phyloP scores from a whole-genome alignment of 2,329 filamentous ascomycete species.

The Mollisiaceae sp. region DNA sequence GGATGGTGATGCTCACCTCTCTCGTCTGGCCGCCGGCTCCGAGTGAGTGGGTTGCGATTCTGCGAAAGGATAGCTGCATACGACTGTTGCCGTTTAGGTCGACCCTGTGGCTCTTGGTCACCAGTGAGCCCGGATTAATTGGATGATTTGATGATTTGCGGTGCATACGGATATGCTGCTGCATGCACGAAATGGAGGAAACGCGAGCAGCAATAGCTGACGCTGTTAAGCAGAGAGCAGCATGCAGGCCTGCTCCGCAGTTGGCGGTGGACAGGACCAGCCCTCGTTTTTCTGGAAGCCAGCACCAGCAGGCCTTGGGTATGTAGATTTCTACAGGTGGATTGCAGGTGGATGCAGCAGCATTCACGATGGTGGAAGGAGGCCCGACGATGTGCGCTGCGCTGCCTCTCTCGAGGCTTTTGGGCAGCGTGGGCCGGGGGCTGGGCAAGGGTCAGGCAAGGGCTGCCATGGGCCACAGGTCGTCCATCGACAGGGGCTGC shows the following conservation, averaged over 20 bases:
- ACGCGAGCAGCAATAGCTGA: slow-evolving; percentile 9
- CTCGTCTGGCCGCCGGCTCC: neutral
- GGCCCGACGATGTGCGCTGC: neutral
- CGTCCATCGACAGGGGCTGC: too few species aligned
- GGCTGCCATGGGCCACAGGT: too few species aligned
- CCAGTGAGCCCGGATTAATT: neutral
- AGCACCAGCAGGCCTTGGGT: neutral
- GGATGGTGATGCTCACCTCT: neutral
- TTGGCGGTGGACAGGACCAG: too few species aligned
- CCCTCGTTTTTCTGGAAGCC: neutral
- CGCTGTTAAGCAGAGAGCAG: neutral
- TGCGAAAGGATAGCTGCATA: slow-evolving; percentile 11
- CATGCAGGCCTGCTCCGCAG: neutral
- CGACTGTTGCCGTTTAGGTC: slow-evolving; percentile 3
- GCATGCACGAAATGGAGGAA: slow-evolving; percentile 12
- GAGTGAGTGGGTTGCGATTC: neutral
- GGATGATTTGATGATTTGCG: slow-evolving; percentile 15
- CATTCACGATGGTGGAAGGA: neutral
- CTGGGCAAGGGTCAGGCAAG: too few species aligned
- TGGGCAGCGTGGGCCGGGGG: neutral
- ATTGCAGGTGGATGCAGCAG: too few species aligned
- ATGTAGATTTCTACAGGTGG: slow-evolving; percentile 1
- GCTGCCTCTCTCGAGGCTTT: neutral
- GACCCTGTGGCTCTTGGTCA: neutral
- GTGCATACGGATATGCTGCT: slow-evolving; percentile 15